A percentile compares a stretch with the other conserved stretches of the same genome.
phyloP scores from a whole-genome alignment of 1,284 basidiomycete species.

The Somion occarium region DNA sequence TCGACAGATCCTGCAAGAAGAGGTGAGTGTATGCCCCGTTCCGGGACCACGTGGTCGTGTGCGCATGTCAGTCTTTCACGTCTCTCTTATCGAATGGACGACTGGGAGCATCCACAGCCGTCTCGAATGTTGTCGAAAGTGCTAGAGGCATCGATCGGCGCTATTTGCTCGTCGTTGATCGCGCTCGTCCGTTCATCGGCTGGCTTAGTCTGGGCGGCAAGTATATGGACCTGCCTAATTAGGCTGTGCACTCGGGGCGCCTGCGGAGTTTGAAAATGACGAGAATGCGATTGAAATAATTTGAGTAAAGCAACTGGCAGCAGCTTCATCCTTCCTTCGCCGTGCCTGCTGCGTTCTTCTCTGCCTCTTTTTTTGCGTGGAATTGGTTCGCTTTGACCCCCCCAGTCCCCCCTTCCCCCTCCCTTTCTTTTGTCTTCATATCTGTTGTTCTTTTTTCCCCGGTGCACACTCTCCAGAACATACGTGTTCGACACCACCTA shows the following conservation, averaged over 20 bases:
- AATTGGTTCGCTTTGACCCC: neutral
- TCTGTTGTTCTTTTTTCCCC: neutral
- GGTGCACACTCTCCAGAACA: neutral
- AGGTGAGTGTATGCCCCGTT: too few species aligned
- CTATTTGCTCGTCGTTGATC: too few species aligned
- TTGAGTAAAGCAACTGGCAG: neutral
- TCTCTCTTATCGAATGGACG: too few species aligned
- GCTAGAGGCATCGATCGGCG: too few species aligned
- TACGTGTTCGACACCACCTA: neutral
- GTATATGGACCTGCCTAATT: neutral
- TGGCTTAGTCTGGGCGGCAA: neutral
- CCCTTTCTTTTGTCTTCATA: neutral
- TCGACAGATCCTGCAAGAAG: too few species aligned
- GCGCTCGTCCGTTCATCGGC: too few species aligned
- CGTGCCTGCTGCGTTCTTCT: neutral
- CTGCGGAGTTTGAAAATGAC: neutral
- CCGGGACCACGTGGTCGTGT: too few species aligned
- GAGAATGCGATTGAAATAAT: neutral
- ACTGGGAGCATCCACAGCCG: neutral
- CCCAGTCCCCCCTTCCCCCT: neutral
- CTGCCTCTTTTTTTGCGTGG: too few species aligned
- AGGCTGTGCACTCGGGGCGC: neutral
- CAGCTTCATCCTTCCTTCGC: neutral
- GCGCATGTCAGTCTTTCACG: too few species aligned
- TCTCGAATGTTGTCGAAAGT: neutral